These are phyloP conservation scores for Neofusicoccum ribis DNA, from an alignment of 2,329 filamentous ascomycete species.

Conservation along the genomic window DNA sequence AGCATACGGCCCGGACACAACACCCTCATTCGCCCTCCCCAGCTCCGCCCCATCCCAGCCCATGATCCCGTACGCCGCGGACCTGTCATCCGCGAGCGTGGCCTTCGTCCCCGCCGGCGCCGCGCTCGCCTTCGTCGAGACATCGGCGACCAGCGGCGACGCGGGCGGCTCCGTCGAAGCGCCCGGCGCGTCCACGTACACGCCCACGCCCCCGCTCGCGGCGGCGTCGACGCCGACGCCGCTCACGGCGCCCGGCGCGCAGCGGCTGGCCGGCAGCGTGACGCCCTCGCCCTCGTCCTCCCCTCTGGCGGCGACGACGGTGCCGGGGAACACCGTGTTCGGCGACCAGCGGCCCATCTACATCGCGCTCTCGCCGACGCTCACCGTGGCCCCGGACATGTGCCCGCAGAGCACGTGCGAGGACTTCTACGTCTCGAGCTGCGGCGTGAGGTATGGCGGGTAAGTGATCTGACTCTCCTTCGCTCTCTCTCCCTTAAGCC, in stretches of 20 bases:
- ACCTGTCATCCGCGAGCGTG: too few relatives aligned
- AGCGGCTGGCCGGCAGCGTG: too few relatives aligned
- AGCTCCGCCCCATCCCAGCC: background rate
- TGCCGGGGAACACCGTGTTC: too few relatives aligned
- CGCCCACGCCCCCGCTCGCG: background rate
- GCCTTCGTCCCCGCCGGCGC: background rate
- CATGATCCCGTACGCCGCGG: too few relatives aligned
- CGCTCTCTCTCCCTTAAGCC: background rate
- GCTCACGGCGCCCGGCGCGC: background rate
- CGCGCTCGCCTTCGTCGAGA: background rate
- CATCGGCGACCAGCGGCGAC: background rate
- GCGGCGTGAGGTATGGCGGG: background rate
- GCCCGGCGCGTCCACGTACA: too few relatives aligned
- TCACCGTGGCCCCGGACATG: background rate
- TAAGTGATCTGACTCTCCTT: background rate
- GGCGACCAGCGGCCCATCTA: background rate
- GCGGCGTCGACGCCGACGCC: background rate
- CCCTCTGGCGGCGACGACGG: too few relatives aligned
- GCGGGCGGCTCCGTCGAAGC: too few relatives aligned
- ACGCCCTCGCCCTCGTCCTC: too few relatives aligned
- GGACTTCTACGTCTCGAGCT: background rate
- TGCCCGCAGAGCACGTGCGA: background rate
- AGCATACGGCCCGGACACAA: background rate
- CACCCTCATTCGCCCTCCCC: background rate
- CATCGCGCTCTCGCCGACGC: background rate